Base-by-base conservation (phyloP, 257 asterid species). In the Solanum chiquidenum region DNA sequence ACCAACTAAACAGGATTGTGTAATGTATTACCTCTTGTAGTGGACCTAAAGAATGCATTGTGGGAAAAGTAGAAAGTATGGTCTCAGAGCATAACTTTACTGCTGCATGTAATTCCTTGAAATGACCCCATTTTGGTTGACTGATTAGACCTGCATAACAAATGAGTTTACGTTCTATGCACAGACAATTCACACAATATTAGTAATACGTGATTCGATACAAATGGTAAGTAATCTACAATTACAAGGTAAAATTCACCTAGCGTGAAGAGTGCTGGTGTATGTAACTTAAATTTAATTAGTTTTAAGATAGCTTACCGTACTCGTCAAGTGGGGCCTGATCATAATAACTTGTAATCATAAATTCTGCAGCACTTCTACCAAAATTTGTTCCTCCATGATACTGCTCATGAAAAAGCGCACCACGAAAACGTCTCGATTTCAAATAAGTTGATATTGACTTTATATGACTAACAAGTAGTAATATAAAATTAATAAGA, bases 371-470 rank as follows among this genome's bases (percentile, higher is more conserved):
- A 2, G 93, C 90, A 8, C 87, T 92, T 87, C 98, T 94, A 12
- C 98, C 98, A 27, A 95, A 95, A 82, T 95, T 95, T 23, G 98
- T 95, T 37, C 98, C 98, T 7, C 98, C 98, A 25, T 95, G 98
- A 88, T 94, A 95, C 98, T 95, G 85, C 34, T 34, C 9, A 27
- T 5, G 3, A 64, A 73, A 66, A 25, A 60, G 18, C 6, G 0
- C 23, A 72, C 12, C 9, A 18, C 5, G 0, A 35, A 73, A 73
- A 72, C 0, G 9, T 0, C 1, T 37, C 33, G 1, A 2, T 35
- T 0, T 6, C 1, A 21, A 74, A 35, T 2, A 35, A 35, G 1
- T 35, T 12, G 2, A 11, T 44, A 38, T 42, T 27, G 16, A 12
- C 4, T 18, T 1, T 9, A 3, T 58, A 58, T 0, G 66, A 55